Conservation (phyloP, 257 asterid genomes). For the Coffea eugenioides region DNA sequence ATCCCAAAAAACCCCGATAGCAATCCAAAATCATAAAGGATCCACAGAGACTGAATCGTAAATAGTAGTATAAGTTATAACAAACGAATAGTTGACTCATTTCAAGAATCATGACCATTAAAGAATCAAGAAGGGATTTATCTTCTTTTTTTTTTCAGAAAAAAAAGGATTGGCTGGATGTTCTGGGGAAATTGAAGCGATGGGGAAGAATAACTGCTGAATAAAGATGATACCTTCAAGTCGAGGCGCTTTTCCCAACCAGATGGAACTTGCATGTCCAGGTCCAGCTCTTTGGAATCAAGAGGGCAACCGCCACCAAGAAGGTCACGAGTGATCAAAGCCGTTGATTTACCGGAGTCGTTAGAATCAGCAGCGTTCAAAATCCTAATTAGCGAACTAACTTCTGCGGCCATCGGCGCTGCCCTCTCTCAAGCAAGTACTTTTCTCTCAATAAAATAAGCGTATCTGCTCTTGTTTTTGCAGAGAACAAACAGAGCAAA, state of each 20-base stretch:
- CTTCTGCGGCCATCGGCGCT: conserved; percentile 80
- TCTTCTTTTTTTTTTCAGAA: neutral
- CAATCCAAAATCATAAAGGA: neutral
- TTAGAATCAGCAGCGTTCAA: conserved; percentile 54
- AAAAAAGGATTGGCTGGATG: neutral
- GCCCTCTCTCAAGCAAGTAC: neutral
- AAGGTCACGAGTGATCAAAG: conserved; percentile 73
- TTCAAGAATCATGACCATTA: neutral
- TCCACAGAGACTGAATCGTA: neutral
- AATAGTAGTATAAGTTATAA: neutral
- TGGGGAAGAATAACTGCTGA: neutral
- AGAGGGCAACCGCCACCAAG: conserved; percentile 64
- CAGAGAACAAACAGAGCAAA: conserved; percentile 5
- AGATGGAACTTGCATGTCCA: conserved; percentile 83
- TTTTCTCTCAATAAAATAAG: neutral
- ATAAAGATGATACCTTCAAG: conserved; percentile 47
- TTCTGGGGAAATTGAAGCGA: neutral
- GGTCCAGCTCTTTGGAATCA: conserved; percentile 83
- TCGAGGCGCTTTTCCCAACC: conserved; percentile 97
- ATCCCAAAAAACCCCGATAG: neutral
- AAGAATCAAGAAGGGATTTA: neutral
- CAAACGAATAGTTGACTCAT: neutral
- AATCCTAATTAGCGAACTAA: conserved; percentile 58
- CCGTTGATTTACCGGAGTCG: conserved; percentile 49
- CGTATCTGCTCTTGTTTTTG: neutral